Percentiles rank a stretch among this genome's conserved stretches.
Evolutionary conservation across 2,329 filamentous ascomycete species (phyloP).

Genomic region (Calonectria pauciramosa): DNA sequence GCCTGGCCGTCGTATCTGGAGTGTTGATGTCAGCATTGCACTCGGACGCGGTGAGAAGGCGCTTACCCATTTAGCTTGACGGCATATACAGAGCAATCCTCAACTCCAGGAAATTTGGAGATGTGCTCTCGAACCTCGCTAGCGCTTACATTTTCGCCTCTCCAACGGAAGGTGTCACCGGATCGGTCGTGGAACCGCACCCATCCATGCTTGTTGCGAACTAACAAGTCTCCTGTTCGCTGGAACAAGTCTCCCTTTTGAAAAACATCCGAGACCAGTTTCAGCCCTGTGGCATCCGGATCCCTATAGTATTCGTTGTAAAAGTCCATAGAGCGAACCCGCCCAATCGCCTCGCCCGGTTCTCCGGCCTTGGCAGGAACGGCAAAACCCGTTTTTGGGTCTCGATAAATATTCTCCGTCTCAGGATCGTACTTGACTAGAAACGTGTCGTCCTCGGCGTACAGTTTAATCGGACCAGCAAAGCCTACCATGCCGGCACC

Average conservation of each 20-base stretch:
- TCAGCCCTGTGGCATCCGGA: neutral
- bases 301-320: neutral
- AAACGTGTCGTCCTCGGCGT: neutral
- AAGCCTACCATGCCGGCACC: neutral
- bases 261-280: neutral
- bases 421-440: neutral
- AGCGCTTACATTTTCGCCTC: neutral
- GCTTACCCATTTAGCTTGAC: neutral
- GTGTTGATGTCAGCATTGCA: neutral
- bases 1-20: neutral
- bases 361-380: neutral
- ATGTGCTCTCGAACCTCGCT: neutral
- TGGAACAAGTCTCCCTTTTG: neutral
- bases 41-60: neutral
- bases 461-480: neutral
- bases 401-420: neutral
- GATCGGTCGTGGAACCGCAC: neutral
- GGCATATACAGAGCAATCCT: neutral
- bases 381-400: neutral
- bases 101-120: neutral
- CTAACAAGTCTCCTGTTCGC: neutral
- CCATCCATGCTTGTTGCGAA: neutral
- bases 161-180: neutral
- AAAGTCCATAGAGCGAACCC: neutral
- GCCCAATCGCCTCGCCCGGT: neutral